These are phyloP conservation scores for Sporothrix mexicana DNA, from an alignment of 2,329 filamentous ascomycete species.

Conservation along the genomic window DNA sequence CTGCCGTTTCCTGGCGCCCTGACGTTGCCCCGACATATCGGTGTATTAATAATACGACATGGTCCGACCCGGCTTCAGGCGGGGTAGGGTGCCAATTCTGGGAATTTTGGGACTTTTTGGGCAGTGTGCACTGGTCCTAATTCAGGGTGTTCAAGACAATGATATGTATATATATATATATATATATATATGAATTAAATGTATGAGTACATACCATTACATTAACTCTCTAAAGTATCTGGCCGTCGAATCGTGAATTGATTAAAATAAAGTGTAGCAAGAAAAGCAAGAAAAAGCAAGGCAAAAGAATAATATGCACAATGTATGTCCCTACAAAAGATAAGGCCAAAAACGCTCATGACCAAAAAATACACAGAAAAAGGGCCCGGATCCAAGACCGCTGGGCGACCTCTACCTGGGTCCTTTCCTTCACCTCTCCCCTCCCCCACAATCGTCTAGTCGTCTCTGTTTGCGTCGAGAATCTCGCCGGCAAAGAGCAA, in stretches of 20 bases:
- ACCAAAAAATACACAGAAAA: neutral
- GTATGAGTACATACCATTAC: neutral
- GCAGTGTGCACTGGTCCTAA: neutral
- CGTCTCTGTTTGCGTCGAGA: constrained; percentile 63
- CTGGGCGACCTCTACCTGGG: neutral
- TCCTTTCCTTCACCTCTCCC: no score
- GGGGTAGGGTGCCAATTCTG: neutral
- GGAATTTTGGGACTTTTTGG: neutral
- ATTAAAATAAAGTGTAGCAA: constrained; percentile 13
- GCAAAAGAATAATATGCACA: constrained; percentile 3
- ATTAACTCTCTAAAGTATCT: neutral
- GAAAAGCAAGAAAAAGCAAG: neutral
- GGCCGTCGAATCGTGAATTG: constrained; percentile 22
- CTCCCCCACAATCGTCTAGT: constrained; percentile 41
- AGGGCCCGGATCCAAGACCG: neutral
- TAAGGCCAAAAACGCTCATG: neutral
- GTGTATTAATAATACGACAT: no score
- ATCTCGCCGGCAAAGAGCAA: constrained; percentile 65
- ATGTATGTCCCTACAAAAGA: neutral
- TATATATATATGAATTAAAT: constrained; percentile 15
- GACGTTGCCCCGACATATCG: neutral
- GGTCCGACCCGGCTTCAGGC: constrained; percentile 26
- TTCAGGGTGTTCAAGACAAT: no score
- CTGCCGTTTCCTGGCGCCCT: neutral
- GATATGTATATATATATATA: neutral